A percentile compares a stretch with the other conserved stretches of the same genome.
phyloP scores from a whole-genome alignment of 1,139 yeast species.

The Pichia cactophila region DNA sequence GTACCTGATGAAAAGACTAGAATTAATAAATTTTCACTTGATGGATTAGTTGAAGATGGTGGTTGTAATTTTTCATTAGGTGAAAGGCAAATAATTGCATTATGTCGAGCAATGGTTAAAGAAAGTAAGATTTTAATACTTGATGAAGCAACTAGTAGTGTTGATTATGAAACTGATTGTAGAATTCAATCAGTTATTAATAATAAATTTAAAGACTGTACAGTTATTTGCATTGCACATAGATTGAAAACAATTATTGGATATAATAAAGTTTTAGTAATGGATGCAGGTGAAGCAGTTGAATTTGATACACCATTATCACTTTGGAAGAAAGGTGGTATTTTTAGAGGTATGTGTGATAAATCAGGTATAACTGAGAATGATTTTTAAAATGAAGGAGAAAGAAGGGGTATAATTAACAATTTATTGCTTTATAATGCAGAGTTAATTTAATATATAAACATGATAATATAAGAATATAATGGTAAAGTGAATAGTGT shows the following conservation, averaged over 20 bases:
- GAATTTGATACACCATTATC: constrained; percentile 44
- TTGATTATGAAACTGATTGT: constrained; percentile 49
- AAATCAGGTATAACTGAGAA: constrained; percentile 26
- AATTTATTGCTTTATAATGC: too few relatives aligned
- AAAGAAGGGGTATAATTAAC: background rate
- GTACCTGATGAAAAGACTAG: constrained; percentile 15
- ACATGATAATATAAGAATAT: too few relatives aligned
- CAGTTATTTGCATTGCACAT: constrained; percentile 52
- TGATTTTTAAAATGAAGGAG: background rate
- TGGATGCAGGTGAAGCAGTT: constrained; percentile 43
- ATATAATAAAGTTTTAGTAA: constrained; percentile 45
- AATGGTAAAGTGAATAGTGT: too few relatives aligned
- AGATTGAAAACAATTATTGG: constrained; percentile 45
- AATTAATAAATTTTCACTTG: constrained; percentile 41
- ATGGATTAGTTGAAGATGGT: constrained; percentile 36
- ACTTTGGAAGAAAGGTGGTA: constrained; percentile 30
- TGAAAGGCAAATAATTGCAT: constrained; percentile 46
- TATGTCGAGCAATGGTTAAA: constrained; percentile 47
- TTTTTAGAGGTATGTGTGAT: constrained; percentile 33
- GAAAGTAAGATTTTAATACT: constrained; percentile 43
- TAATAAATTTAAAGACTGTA: constrained; percentile 38
- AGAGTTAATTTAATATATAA: too few relatives aligned
- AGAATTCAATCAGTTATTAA: constrained; percentile 44
- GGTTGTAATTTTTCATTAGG: constrained; percentile 51
- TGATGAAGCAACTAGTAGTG: constrained; percentile 53